Percentiles rank a stretch among this genome's conserved stretches.
These are phyloP conservation scores for Aureobasidium vineae DNA, from an alignment of 2,329 filamentous ascomycete genomes.

Conservation along the genomic window DNA sequence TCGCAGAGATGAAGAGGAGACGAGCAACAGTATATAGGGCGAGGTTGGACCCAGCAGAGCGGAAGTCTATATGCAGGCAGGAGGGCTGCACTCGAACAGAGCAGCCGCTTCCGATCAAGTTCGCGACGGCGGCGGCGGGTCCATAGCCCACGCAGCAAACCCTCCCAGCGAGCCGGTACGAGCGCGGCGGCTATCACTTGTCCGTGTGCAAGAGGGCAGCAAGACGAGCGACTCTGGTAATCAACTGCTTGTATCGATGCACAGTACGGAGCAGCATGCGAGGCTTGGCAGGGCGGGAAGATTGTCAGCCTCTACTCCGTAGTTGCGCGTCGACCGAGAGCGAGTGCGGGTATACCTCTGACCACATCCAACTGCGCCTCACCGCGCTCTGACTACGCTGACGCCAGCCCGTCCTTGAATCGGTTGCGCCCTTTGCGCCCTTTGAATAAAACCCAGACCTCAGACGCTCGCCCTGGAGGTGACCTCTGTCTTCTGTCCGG, in stretches of 20 bases:
- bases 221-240: neutral
- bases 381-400: conserved; percentile 6
- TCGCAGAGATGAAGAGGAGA: neutral
- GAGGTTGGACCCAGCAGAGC: conserved; percentile 8
- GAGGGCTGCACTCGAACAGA: conserved; percentile 19
- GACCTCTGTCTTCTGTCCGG: neutral
- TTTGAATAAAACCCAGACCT: neutral
- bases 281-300: conserved; percentile 15
- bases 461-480: conserved; percentile 4
- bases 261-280: neutral
- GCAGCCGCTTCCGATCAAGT: conserved; percentile 17
- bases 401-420: neutral
- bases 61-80: conserved; percentile 21
- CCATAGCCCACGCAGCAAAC: neutral
- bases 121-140: neutral
- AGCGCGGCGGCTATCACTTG: neutral
- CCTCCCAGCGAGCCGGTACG: neutral
- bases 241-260: neutral
- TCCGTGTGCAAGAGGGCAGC: neutral
- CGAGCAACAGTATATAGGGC: conserved; percentile 13
- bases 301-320: neutral
- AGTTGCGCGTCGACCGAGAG: conserved; percentile 2
- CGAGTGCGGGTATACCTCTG: neutral
- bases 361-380: neutral
- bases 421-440: neutral